phyloP scores from a whole-genome alignment of 2,329 filamentous ascomycete species.

The Alternaria sp. region DNA sequence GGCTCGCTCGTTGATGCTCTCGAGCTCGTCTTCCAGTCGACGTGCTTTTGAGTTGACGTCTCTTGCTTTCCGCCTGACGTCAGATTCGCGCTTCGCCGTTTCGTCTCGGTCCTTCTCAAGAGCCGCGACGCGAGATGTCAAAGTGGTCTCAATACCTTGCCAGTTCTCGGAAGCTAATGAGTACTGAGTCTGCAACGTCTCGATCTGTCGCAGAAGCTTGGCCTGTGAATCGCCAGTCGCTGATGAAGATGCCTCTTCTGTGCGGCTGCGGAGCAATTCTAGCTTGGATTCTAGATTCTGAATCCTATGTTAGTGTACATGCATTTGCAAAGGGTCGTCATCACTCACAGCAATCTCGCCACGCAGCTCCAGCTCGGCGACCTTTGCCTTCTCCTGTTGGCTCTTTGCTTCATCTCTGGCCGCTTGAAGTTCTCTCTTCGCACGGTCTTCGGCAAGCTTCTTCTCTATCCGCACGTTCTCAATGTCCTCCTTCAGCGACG shows the following conservation, averaged over 20 bases:
- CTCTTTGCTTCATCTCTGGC: conserved; percentile 76
- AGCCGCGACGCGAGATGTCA: conserved; percentile 77
- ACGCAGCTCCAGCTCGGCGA: conserved; percentile 78
- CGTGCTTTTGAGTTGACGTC: conserved; percentile 77
- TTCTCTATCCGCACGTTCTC: conserved; percentile 75
- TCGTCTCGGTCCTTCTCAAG: conserved; percentile 94
- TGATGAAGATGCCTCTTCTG: conserved; percentile 88
- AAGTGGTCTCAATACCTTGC: conserved; percentile 91
- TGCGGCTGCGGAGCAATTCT: conserved; percentile 82
- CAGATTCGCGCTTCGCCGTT: conserved; percentile 79
- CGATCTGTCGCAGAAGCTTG: conserved; percentile 90
- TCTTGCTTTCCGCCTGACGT: conserved; percentile 86
- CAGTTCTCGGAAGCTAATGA: conserved; percentile 94
- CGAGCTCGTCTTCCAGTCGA: conserved; percentile 82
- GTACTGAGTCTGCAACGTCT: conserved; percentile 95
- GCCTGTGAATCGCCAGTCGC: conserved; percentile 83
- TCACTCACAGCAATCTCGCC: conserved; percentile 69
- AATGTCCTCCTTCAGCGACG: conserved; percentile 70
- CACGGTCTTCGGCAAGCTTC: conserved; percentile 74
- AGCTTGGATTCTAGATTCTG: conserved; percentile 85
- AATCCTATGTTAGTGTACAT: conserved; percentile 28
- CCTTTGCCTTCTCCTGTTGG: conserved; percentile 73
- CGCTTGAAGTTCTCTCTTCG: conserved; percentile 73
- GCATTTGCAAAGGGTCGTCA: background rate
- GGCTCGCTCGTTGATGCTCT: conserved; percentile 71